Evolutionary conservation across 1,284 basidiomycete genomes (phyloP), one percentile per base, ranked within the genome.

Genomic region (Microbotryomycetes sp.): DNA sequence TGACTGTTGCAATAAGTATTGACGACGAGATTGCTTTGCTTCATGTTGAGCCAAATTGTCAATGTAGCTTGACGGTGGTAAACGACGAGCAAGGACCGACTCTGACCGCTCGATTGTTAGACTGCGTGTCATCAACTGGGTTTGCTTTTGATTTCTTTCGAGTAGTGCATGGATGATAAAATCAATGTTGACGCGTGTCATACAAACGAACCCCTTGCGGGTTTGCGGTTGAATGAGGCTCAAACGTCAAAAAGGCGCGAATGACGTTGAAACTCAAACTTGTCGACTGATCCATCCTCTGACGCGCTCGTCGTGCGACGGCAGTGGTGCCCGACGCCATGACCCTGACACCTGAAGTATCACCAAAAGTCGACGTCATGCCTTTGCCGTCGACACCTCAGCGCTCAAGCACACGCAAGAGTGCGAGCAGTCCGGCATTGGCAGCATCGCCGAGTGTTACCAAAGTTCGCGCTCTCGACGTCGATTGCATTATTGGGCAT

Each of bases 1-100:
- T 2, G 63, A 46, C 2, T 56, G 46, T 9, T 49, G 16, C 22
- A 67, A 14, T 26, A 63, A 22, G 15, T 52, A 54, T 6, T 28
- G 28, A 5, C 55, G 56, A n/a, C 57, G 56, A 0, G 63, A 26
- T 1, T 25, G 45, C 26, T 28, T 3, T 2, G 56, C 28, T 16
- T 47, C 28, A n/a, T 50, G n/a, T 7, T 28, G 28, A 16, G 48
- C 48, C 30, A 50, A 15, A 4, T 4, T 42, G 32, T 6, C 30
- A 25, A 58, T 47, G 47, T 58, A 32, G 12, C 32, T 49, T 7
- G 49, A 32, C 6, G 56, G 49, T 1, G 56, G 56, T 2, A 58
- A 32, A 6, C 30, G 19, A 3, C 48, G 29, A 0, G 36, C 16
- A 26, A 58, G 48, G 23, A 50, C 30, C 1, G 48, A 49, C 25